phyloP scores from a whole-genome alignment of 2,329 filamentous ascomycete genomes.

The Fusarium succisae region DNA sequence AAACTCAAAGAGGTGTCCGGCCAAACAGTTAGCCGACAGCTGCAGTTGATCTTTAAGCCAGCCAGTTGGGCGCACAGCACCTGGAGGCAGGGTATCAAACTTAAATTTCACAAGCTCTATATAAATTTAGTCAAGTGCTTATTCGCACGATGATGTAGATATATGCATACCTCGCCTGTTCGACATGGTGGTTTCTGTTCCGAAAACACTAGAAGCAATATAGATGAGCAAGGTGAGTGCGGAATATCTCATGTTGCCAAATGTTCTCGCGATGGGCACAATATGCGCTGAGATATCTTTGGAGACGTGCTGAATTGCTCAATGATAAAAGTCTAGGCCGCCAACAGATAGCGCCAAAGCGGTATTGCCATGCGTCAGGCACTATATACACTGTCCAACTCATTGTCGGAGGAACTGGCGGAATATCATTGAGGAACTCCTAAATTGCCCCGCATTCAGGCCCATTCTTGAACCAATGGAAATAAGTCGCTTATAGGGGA shows the following conservation, averaged over 20 bases:
- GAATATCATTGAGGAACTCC: not conserved
- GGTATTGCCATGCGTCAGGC: not conserved
- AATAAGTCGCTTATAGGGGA: not conserved
- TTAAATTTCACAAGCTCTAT: not conserved
- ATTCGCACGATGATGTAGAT: rapidly evolving
- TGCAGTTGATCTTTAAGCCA: not conserved
- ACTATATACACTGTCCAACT: not conserved
- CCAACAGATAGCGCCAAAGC: too few species aligned
- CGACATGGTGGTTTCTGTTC: not conserved
- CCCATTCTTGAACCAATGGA: rapidly evolving
- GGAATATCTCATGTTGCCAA: not conserved
- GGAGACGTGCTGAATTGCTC: not conserved
- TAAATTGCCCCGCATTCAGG: not conserved
- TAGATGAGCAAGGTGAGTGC: not conserved
- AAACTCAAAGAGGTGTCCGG: not conserved
- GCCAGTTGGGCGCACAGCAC: not conserved
- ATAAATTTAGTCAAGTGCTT: not conserved
- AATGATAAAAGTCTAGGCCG: not conserved
- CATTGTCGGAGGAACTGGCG: not conserved
- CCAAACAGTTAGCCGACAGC: not conserved
- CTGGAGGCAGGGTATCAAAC: not conserved
- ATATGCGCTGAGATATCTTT: not conserved
- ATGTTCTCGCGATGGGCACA: not conserved
- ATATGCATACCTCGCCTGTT: not conserved
- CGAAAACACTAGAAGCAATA: not conserved